Base-by-base conservation (phyloP, 352 stramenopile species). In the Phytopythium montanum region DNA sequence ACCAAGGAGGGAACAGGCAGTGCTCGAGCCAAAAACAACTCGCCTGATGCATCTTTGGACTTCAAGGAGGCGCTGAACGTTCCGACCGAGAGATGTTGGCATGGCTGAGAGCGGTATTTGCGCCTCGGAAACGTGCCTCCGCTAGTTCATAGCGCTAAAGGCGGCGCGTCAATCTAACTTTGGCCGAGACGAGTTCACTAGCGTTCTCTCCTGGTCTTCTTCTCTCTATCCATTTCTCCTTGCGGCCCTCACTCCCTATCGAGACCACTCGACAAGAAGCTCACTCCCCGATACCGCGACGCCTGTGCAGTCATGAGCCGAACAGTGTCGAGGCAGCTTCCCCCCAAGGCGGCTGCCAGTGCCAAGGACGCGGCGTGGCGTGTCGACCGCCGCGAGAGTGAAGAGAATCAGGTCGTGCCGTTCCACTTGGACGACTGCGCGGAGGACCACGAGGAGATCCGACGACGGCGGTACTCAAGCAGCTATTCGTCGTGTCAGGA, bases 381-480 rank as follows among this genome's bases (percentile, higher is more conserved):
- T 0, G 26, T 16, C 25, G 38, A 50, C 26, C 25, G 39, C 14
- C 54, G 49, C 18, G 55, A 60, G 12, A 69, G 73, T 12, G 66
- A 76, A n/a, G 66, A 81, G 50, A 88, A 85, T 63, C 78, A 90
- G 42, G 81, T 90, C 26, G 61, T 83, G 9, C 78, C 76, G 7
- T 90, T 88, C 56, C 59, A 70, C 3, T 29, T 86, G 25, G 79
- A 87, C 52, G 70, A 76, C 9, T 75, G 72, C 25, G 76, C 74
- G 0, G 68, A 72, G 13, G 72, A 83, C 41, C 58, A 75, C 39
- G 68, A 72, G 57, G 70, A 76, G 54, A 74, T 79, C 31, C 61
- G 68, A 0, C 70, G 60, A 0, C 68, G 70, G 14, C 68, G 70
- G 5, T 73, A 72, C 62, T 83, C 53, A 26, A 83, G 66, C 61